A percentile compares a stretch with the other conserved stretches of the same genome.
phyloP scores from a whole-genome alignment of 2,329 filamentous ascomycete species.

The Volutella citrinella region DNA sequence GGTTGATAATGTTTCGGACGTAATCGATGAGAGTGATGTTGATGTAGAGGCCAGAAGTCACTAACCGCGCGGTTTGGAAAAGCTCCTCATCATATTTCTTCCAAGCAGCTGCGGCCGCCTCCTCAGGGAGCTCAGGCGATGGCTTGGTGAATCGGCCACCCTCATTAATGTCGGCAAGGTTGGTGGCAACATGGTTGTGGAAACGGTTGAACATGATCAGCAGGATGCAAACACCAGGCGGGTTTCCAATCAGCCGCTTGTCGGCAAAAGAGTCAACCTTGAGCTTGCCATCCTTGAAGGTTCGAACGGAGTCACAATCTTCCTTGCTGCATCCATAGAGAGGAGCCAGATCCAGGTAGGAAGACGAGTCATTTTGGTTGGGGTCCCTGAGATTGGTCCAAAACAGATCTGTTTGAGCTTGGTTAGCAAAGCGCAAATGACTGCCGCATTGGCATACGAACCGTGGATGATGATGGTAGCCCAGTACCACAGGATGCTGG shows the following conservation, averaged over 20 bases:
- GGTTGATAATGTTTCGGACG: constrained; percentile 71
- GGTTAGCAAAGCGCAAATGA: background rate
- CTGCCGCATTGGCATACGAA: constrained; percentile 23
- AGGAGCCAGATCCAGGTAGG: constrained; percentile 69
- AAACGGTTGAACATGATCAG: constrained; percentile 80
- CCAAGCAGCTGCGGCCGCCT: constrained; percentile 52
- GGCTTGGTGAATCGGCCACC: constrained; percentile 73
- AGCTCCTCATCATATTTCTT: constrained; percentile 73
- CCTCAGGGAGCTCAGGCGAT: constrained; percentile 41
- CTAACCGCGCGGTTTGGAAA: constrained; percentile 74
- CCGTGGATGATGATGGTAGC: constrained; percentile 72
- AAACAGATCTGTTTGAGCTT: constrained; percentile 56
- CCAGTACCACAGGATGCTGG: constrained; percentile 70
- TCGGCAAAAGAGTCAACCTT: constrained; percentile 73
- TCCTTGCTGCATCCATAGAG: constrained; percentile 68
- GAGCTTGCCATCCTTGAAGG: constrained; percentile 67
- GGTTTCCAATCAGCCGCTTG: constrained; percentile 66
- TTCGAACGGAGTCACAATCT: constrained; percentile 65
- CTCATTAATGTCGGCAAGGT: constrained; percentile 84
- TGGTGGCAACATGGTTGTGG: constrained; percentile 81
- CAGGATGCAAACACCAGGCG: constrained; percentile 68
- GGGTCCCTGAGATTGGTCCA: constrained; percentile 63
- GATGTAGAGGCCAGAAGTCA: constrained; percentile 73
- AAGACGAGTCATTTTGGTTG: constrained; percentile 63
- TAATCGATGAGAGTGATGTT: constrained; percentile 79